Base-by-base conservation (phyloP, 1,284 basidiomycete genomes). In the Psilocybe mexicana region DNA sequence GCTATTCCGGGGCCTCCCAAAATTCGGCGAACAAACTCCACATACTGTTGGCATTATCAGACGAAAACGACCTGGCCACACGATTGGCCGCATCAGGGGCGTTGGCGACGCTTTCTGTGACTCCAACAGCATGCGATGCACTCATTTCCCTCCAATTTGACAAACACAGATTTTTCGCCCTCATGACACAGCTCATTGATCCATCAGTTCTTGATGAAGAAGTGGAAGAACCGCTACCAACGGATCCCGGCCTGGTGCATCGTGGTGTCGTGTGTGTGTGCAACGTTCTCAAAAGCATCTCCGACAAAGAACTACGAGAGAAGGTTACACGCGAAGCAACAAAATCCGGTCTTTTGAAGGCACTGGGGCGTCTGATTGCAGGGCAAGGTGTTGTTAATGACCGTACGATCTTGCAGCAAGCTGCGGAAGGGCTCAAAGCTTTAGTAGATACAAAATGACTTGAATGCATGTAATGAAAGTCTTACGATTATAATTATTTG, bases 71-170 rank as follows among this genome's bases (percentile, higher is more conserved):
- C 74, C 55, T 87, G 3, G 82, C 84, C 2, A 97, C 95, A 1
- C 83, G 91, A 38, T 72, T 92, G 5, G 95, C 95, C 7, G 92
- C 94, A 0, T 86, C 91, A 0, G 95, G 94, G 7, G 90, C 93
- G 2, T 76, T 97, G 42, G 93, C 95, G 2, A 88, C 87, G 43
- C 73, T 97, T 54, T 89, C 88, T 1, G 74, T 76, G n/a, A 82
- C 87, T 1, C 77, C 78, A 0, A 74, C 73, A n/a, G 86, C 85
- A 3, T 92, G 90, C 67, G 67, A 72, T 6, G 74, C 79, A 2
- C 74, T 95, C 11, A 69, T 87, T n/a, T 74, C 78, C 43, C 79
- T 90, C n/a, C 85, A 89, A 67, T 71, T 68, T 47, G 87, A 88
- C 64, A 79, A 76, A 36, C 82, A 83, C 61, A 80, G 81, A 18